Percentiles rank a stretch among this genome's conserved stretches.
phyloP scores from a whole-genome alignment of 2,329 filamentous ascomycete species.

The Calonectria honghensis region DNA sequence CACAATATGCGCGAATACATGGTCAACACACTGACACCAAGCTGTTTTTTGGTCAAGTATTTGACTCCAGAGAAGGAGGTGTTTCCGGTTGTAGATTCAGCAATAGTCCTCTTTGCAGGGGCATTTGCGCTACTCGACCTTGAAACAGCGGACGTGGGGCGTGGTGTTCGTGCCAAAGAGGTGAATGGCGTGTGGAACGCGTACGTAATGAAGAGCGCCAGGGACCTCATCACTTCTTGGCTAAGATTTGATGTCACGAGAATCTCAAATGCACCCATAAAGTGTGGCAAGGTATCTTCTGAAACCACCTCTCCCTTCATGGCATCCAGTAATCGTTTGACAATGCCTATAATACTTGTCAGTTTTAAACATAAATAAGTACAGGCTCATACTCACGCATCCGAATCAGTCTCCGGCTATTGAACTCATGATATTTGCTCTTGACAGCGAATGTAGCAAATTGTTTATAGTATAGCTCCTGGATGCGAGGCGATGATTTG shows the following conservation, averaged over 20 bases:
- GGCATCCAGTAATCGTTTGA: conserved; percentile 92
- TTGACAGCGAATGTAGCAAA: conserved; percentile 91
- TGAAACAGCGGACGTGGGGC: conserved; percentile 62
- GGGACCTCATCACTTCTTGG: conserved; percentile 87
- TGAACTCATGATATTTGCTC: conserved; percentile 95
- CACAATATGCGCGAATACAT: conserved; percentile 88
- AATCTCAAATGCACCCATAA: conserved; percentile 85
- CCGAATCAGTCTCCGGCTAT: conserved; percentile 87
- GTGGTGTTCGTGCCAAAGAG: conserved; percentile 72
- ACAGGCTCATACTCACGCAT: conserved; percentile 81
- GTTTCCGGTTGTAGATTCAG: conserved; percentile 58
- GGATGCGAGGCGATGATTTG: conserved; percentile 83
- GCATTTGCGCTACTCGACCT: conserved; percentile 66
- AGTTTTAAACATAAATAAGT: conserved; percentile 30
- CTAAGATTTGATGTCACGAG: conserved; percentile 88
- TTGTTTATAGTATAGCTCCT: conserved; percentile 94
- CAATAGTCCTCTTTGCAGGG: conserved; percentile 60
- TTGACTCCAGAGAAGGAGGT: conserved; percentile 58
- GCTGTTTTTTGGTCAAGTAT: conserved; percentile 77
- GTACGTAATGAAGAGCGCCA: conserved; percentile 95
- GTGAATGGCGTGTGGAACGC: conserved; percentile 80
- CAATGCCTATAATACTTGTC: conserved; percentile 77
- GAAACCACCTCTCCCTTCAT: conserved; percentile 89
- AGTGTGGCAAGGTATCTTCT: conserved; percentile 82
- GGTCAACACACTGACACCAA: conserved; percentile 84